Base-by-base conservation (phyloP, 768 basidiomycete species). In the Phaeotremella fagi region DNA sequence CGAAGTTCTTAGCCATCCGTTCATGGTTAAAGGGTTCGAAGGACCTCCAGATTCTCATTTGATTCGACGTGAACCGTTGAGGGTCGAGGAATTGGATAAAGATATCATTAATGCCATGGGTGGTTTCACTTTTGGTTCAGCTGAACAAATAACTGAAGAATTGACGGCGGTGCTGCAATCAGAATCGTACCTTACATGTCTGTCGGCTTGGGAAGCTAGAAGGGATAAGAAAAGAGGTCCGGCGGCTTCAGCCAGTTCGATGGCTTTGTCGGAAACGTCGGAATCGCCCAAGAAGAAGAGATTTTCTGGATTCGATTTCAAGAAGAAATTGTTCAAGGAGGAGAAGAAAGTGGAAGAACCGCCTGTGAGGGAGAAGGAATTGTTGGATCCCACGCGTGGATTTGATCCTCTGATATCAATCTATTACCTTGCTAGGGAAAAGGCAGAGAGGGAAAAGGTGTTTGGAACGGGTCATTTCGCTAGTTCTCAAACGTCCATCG, bases 371-470 rank as follows among this genome's bases (percentile, higher is more conserved):
- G 68, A 64, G 46, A 60, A 55, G 45, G 77, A 78, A 42, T 64
- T 61, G 7, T 78, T 57, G 24, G 94, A 99, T 68, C 92, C 94
- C 3, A 94, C 90, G 14, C 78, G 82, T 49, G 95, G 91, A 1
- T 99, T 90, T 78, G 90, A 97, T 71, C 92, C 90, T 0, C 80
- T 99, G 24, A 81, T 98, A 42, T 90, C 91, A 26, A 97, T 99
- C 77, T 99, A 99, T 74, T 97, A 85, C 77, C 83, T 99, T 18
- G 88, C 92, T 3, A 80, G 89, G 48, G 95, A 99, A 78, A 98
- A 97, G 80, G 79, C 91, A 68, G 91, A 98, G 69, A 79, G 95
- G 50, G 95, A 99, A 63, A 81, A 82, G 47, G 87, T 99, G 5
- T 98, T 92, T 74, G 95, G 94, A 0, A 85, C 85, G 0, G 91